Conservation (phyloP, 2,329 filamentous ascomycete species). For the Aspergillus spinulosporus region DNA sequence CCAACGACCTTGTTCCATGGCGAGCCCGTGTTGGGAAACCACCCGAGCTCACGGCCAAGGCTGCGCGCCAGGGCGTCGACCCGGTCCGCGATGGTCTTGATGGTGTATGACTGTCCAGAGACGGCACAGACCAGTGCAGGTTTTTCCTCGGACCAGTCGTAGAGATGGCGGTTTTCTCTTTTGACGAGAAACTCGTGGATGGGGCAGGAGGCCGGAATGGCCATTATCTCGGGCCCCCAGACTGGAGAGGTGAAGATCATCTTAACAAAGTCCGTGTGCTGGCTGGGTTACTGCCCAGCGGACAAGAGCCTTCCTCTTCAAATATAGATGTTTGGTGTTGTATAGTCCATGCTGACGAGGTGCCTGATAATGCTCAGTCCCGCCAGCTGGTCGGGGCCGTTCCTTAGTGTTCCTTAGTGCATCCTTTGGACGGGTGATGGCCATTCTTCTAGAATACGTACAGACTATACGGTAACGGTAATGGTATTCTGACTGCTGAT, state of each 20-base stretch:
- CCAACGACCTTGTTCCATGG: background rate
- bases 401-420: background rate
- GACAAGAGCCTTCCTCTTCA: background rate
- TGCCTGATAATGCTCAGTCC: background rate
- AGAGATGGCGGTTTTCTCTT: background rate
- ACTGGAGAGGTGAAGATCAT: background rate
- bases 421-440: background rate
- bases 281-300: background rate
- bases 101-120: background rate
- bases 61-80: background rate
- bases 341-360: background rate
- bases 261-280: background rate
- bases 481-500: no score
- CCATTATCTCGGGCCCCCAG: background rate
- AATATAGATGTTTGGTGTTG: background rate
- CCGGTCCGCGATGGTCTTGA: background rate
- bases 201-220: background rate
- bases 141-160: background rate
- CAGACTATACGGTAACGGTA: no score
- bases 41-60: background rate
- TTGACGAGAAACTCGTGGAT: background rate
- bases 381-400: background rate
- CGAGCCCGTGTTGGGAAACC: background rate
- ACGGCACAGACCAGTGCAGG: background rate
- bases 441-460: no score